phyloP scores from a whole-genome alignment of 192 early-diverging fungal genomes.

The Mortierella claussenii region DNA sequence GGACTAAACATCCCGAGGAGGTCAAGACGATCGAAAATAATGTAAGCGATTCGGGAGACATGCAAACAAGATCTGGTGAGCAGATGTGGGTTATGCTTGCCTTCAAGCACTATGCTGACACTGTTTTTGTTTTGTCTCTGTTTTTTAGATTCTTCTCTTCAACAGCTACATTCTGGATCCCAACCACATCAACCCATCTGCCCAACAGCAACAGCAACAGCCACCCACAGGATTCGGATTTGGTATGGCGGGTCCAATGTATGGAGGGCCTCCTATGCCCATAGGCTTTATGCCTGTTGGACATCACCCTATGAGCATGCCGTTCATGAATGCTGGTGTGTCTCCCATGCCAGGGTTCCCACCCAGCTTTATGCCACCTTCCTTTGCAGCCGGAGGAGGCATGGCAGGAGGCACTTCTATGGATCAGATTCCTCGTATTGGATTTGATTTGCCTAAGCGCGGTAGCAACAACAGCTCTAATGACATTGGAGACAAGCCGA shows the following conservation, averaged over 20 bases:
- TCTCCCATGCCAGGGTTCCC: constrained; percentile 35
- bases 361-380: constrained; percentile 40
- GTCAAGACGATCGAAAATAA: constrained; percentile 72
- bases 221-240: constrained; percentile 35
- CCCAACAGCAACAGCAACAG: constrained; percentile 41
- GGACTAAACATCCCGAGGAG: constrained; percentile 86
- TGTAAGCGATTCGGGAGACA: no score
- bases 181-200: constrained; percentile 72
- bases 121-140: background rate
- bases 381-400: constrained; percentile 46
- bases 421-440: constrained; percentile 71
- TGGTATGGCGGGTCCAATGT: constrained; percentile 29
- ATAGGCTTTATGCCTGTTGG: constrained; percentile 50
- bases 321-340: constrained; percentile 40
- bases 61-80: no score
- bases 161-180: constrained; percentile 93
- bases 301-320: constrained; percentile 39
- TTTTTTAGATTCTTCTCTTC: constrained; percentile 68
- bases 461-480: constrained; percentile 27
- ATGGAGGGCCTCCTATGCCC: constrained; percentile 46
- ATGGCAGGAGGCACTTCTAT: constrained; percentile 60
- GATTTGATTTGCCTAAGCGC: constrained; percentile 58
- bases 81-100: no score
- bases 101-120: background rate
- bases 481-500: constrained; percentile 27